Percentiles rank a stretch among this genome's conserved stretches.
phyloP scores from a whole-genome alignment of 108 stramenopile genomes.

The Conticribra guillardii region DNA sequence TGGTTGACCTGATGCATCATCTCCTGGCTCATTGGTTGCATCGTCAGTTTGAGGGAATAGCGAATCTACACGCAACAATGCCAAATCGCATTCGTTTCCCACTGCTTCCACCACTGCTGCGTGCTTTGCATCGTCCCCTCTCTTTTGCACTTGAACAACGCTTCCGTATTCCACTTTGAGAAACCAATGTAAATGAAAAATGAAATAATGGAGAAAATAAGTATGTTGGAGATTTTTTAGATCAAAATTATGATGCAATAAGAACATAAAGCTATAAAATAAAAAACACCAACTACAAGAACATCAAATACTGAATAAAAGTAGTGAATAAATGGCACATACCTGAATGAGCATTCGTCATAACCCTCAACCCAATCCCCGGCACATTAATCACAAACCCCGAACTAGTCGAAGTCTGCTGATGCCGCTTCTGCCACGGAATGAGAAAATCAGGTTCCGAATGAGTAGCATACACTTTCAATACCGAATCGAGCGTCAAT shows the following conservation, averaged over 20 bases:
- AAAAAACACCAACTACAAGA: too few relatives aligned
- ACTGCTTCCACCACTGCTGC: conserved; percentile 47
- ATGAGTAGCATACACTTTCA: conserved; percentile 63
- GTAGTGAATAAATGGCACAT: too few relatives aligned
- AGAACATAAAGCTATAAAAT: too few relatives aligned
- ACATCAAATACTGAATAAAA: too few relatives aligned
- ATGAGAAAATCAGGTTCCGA: conserved; percentile 61
- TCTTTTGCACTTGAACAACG: conserved; percentile 56
- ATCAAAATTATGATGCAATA: too few relatives aligned
- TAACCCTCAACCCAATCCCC: conserved; percentile 42
- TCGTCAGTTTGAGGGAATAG: conserved; percentile 25
- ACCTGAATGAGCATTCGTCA: conserved; percentile 69
- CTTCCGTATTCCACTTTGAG: conserved; percentile 47
- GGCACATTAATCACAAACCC: conserved; percentile 59
- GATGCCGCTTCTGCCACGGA: conserved; percentile 61
- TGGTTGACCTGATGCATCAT: too few relatives aligned
- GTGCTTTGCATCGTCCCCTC: conserved; percentile 57
- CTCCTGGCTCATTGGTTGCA: conserved; percentile 1
- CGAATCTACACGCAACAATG: conserved; percentile 58
- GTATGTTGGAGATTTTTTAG: too few relatives aligned
- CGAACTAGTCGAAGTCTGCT: conserved; percentile 49
- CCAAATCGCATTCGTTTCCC: conserved; percentile 72
- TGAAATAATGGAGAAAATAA: too few relatives aligned
- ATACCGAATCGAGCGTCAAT: conserved; percentile 50
- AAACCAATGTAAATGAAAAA: too few relatives aligned